Conservation (phyloP, 2,329 filamentous ascomycete genomes). For the Penicillium thymicola region DNA sequence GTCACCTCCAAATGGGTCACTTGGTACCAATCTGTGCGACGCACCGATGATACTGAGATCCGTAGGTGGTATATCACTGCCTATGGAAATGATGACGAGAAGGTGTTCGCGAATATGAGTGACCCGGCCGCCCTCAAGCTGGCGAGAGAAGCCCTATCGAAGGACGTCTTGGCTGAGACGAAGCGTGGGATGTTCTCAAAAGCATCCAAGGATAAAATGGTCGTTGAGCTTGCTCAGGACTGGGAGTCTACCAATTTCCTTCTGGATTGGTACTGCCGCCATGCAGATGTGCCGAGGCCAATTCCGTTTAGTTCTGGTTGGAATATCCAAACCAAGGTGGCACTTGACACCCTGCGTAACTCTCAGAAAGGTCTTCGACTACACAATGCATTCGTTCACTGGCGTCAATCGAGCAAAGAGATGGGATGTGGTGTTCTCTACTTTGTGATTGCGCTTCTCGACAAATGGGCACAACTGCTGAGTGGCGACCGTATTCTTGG, state of each 20-base stretch:
- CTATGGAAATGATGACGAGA: conserved; percentile 34
- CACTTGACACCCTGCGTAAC: conserved; percentile 51
- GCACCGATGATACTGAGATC: conserved; percentile 39
- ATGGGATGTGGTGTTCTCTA: conserved; percentile 54
- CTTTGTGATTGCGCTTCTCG: conserved; percentile 54
- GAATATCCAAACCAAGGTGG: conserved; percentile 57
- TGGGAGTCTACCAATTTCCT: conserved; percentile 55
- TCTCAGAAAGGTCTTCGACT: conserved; percentile 54
- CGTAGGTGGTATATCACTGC: conserved; percentile 39
- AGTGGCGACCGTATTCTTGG: conserved; percentile 45
- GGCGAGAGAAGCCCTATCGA: conserved; percentile 46
- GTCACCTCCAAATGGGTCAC: conserved; percentile 58
- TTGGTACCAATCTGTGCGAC: conserved; percentile 48
- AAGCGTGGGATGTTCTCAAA: conserved; percentile 44
- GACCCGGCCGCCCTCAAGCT: conserved; percentile 50
- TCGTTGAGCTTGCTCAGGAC: conserved; percentile 50
- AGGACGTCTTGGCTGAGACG: conserved; percentile 47
- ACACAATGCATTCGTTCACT: conserved; percentile 57
- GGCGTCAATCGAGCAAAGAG: conserved; percentile 56
- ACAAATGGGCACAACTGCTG: conserved; percentile 53
- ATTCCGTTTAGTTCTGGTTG: conserved; percentile 56
- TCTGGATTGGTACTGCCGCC: conserved; percentile 52
- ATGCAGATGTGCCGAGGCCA: conserved; percentile 48
- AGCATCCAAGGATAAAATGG: conserved; percentile 45
- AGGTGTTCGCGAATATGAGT: conserved; percentile 45